Percentiles rank a stretch among this genome's conserved stretches.
Evolutionary conservation across 2,329 filamentous ascomycete species (phyloP).

Genomic region (Fusarium penzigii): DNA sequence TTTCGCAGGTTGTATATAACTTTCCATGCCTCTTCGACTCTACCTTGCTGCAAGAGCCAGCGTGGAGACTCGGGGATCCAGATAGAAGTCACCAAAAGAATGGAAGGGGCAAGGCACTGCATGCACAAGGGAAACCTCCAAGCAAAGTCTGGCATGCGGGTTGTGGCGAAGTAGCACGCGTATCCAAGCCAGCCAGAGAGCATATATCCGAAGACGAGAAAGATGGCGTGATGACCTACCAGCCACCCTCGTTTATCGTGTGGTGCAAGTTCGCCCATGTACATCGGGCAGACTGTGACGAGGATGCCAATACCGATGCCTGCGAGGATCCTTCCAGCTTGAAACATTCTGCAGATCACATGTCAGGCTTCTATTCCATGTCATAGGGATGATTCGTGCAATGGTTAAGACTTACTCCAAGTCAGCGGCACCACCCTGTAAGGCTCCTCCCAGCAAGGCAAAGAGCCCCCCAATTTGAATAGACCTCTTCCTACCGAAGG

Average conservation of each 20-base stretch:
- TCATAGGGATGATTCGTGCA: neutral
- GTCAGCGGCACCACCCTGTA: constrained; percentile 47
- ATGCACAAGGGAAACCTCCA: constrained; percentile 47
- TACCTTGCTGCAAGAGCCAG: constrained; percentile 50
- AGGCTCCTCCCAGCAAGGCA: constrained; percentile 45
- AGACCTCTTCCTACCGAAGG: constrained; percentile 43
- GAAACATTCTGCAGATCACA: constrained; percentile 30
- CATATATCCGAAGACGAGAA: constrained; percentile 47
- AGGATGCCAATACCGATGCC: constrained; percentile 44
- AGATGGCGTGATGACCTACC: constrained; percentile 50
- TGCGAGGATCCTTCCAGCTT: constrained; percentile 47
- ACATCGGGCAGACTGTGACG: constrained; percentile 37
- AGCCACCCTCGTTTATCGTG: constrained; percentile 48
- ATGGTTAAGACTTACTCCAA: constrained; percentile 43
- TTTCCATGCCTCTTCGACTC: constrained; percentile 44
- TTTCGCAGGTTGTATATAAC: constrained; percentile 40
- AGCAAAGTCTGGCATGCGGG: constrained; percentile 35
- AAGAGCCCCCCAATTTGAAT: constrained; percentile 48
- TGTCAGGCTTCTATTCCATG: neutral
- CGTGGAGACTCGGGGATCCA: constrained; percentile 45
- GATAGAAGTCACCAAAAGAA: constrained; percentile 36
- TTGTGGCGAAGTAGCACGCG: constrained; percentile 34
- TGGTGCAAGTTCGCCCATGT: constrained; percentile 35
- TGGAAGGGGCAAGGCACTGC: constrained; percentile 41
- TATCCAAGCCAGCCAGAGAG: constrained; percentile 44